Base-by-base conservation (phyloP, 257 asterid species). In the Solanum peruvianum region DNA sequence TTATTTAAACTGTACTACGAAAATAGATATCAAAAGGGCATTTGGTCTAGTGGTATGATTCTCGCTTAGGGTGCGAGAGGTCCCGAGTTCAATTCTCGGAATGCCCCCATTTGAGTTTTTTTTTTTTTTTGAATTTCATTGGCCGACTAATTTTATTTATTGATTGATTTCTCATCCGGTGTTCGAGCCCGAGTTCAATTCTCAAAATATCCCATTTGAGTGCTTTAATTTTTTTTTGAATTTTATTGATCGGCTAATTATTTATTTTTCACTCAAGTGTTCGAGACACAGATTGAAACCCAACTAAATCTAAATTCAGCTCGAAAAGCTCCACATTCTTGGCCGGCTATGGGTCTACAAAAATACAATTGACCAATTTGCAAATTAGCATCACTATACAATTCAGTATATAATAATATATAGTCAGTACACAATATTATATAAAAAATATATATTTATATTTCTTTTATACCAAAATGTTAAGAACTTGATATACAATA, bases 41-140 rank as follows among this genome's bases (percentile, higher is more conserved):
- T 93, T 94, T 93, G 96, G 93, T 94, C 97, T 94, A 93, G 96
- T 92, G 96, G 97, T 90, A 92, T 93, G 95, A 94, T 93, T 93
- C 95, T 92, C 92, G 93, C 95, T 93, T 93, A 93, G 97, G 97
- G 97, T 94, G 97, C 94, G 94, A 93, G 98, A 92, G 98, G 98
- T 93, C 95, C 95, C 94, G 95, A 92, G 95, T 94, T 94, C 98
- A 94, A 94, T 94, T 94, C 95, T 92, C 94, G 94, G 95, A 94
- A 92, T 92, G 96, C 98, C 96, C 96, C 62, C 10, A 16, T 7
- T 39, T 39, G 9, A 39, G 42, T 39, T 0, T 39, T 37, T 33
- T 0, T 33, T 7, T 37, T 37, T 7, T 39, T 39, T 39, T 7
- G 0, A 39, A 39, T 39, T 39, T 39, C 9, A 39, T 39, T 39